Percentiles rank a stretch among this genome's conserved stretches.
These are phyloP conservation scores for Eucalyptus pumila DNA, from an alignment of 345 rosid genomes.

Conservation along the genomic window DNA sequence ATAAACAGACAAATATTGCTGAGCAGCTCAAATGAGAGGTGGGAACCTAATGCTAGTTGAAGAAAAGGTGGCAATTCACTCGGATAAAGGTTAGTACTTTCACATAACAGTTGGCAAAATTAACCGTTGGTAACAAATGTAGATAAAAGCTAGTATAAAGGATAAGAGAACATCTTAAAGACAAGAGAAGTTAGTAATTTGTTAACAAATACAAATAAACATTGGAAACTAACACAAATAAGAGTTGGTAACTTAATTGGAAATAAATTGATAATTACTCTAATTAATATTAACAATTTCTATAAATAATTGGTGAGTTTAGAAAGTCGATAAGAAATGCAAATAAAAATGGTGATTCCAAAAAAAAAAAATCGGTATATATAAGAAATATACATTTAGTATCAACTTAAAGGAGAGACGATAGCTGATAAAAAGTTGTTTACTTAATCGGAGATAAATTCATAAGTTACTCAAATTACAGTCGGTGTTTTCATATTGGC, in stretches of 20 bases:
- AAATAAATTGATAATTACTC: background rate
- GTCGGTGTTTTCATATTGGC: background rate
- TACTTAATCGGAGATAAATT: background rate
- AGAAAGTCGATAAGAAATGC: background rate
- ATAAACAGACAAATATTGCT: background rate
- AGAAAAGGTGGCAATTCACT: background rate
- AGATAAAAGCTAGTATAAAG: background rate
- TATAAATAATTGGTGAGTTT: background rate
- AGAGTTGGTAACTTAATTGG: background rate
- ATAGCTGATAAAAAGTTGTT: background rate
- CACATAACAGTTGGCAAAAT: background rate
- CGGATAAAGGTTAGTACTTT: background rate
- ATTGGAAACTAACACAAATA: background rate
- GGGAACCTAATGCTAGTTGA: background rate
- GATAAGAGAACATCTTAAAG: background rate
- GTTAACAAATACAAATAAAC: background rate
- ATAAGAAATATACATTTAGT: background rate
- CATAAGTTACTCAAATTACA: background rate
- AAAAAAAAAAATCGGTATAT: background rate
- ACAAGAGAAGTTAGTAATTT: background rate
- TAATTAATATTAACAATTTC: background rate
- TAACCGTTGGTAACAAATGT: background rate
- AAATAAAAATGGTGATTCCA: background rate
- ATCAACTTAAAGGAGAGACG: background rate
- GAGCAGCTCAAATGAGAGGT: background rate